A percentile compares a stretch with the other conserved stretches of the same genome.
phyloP scores from a whole-genome alignment of 2,329 filamentous ascomycete species.

The Paecilomyces fulvus region DNA sequence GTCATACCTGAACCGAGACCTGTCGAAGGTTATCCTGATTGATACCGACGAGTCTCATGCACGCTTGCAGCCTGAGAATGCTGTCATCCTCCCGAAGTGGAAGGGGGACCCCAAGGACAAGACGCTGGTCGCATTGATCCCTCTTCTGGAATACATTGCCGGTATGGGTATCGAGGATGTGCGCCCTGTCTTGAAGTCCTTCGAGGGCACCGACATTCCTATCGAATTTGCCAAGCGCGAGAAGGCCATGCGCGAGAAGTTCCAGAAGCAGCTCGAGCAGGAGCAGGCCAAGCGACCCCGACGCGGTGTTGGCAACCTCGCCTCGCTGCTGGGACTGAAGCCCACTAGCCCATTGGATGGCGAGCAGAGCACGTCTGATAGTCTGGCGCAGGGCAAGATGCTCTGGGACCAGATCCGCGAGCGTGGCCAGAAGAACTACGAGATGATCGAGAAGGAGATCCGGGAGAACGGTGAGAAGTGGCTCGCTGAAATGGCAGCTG shows the following conservation, averaged over 20 bases:
- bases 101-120: slow-evolving; percentile 73
- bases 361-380: slow-evolving; percentile 63
- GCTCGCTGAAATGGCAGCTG: slow-evolving; percentile 84
- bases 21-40: slow-evolving; percentile 90
- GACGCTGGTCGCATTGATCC: slow-evolving; percentile 79
- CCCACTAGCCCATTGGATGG: slow-evolving; percentile 54
- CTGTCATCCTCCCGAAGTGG: slow-evolving; percentile 87
- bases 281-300: slow-evolving; percentile 57
- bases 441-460: slow-evolving; percentile 82
- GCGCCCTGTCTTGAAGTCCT: slow-evolving; percentile 75
- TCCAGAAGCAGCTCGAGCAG: slow-evolving; percentile 66
- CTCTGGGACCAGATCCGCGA: slow-evolving; percentile 89
- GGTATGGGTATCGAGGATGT: slow-evolving; percentile 89
- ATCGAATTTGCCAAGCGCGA: slow-evolving; percentile 84
- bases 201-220: slow-evolving; percentile 82
- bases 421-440: slow-evolving; percentile 81
- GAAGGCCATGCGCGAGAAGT: slow-evolving; percentile 73
- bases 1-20: slow-evolving; percentile 92
- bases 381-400: slow-evolving; percentile 90
- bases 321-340: slow-evolving; percentile 70
- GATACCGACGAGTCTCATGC: slow-evolving; percentile 79
- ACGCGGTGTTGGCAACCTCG: slow-evolving; percentile 58
- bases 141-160: slow-evolving; percentile 94
- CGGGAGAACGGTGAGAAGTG: slow-evolving; percentile 89
- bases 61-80: slow-evolving; percentile 89